Percentiles rank a stretch among this genome's conserved stretches.
phyloP scores from a whole-genome alignment of 495 filamentous ascomycete genomes.

The Aspergillus affinis region DNA sequence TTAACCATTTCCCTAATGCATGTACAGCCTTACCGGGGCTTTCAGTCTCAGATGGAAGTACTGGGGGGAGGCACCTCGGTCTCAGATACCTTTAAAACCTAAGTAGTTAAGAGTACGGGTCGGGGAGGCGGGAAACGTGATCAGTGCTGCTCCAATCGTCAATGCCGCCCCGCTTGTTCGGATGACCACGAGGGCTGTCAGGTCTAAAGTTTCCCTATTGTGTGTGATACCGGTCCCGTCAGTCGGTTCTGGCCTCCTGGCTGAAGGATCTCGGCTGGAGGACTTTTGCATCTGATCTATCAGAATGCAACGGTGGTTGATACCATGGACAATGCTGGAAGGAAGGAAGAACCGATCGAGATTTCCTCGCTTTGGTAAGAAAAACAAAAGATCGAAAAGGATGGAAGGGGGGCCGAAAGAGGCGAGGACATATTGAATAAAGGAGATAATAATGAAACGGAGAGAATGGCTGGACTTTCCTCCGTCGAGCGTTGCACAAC shows the following conservation, averaged over 20 bases:
- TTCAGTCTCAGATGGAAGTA: constrained; percentile 4
- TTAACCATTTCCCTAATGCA: constrained; percentile 1
- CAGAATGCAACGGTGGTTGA: not conserved
- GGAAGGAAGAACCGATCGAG: not conserved
- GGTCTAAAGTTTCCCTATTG: constrained; percentile 11
- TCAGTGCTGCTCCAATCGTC: constrained; percentile 18
- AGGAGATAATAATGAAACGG: not conserved
- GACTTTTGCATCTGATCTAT: not conserved
- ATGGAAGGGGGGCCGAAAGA: too few relatives aligned
- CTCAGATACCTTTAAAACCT: constrained; percentile 1
- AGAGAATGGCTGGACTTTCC: not conserved
- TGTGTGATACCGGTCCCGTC: constrained; percentile 12
- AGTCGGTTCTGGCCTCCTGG: not conserved
- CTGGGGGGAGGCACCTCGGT: too few relatives aligned
- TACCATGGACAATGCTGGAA: not conserved
- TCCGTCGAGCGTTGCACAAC: not conserved
- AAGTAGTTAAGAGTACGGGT: constrained; percentile 5
- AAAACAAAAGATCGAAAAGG: too few relatives aligned
- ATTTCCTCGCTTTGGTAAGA: not conserved
- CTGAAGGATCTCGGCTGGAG: not conserved
- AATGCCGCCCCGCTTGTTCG: constrained; percentile 21
- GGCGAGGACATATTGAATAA: not conserved
- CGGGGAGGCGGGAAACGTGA: constrained; percentile 18
- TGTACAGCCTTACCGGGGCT: constrained; percentile 24
- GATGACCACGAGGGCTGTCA: constrained; percentile 26